Base-by-base conservation (phyloP, 805 yeast genomes). In the Phaffomyces antillensis region DNA sequence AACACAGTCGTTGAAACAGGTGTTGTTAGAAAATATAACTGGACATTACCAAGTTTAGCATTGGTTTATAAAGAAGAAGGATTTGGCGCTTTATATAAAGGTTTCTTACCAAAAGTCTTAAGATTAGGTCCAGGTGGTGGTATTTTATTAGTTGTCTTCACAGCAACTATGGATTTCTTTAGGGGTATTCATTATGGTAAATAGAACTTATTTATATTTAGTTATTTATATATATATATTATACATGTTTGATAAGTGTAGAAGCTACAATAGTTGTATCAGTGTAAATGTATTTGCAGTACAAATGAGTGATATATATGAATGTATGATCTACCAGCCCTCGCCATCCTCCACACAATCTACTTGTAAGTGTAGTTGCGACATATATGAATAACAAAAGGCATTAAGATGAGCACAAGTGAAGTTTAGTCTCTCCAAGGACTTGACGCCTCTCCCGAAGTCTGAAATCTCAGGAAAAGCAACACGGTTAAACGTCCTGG, bases 81-180 rank as follows among this genome's bases (percentile, higher is more conserved):
- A 28, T 77, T 88, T 57, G 72, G 69, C 40, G 96, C 98, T 8
- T 76, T 93, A 47, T 91, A 90, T 69, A 91, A 90, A 71, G 99
- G 99, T 36, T 91, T 93, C 77, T 63, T 90, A 52, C 99, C 99
- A 55, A 93, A 93, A 74, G 97, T 93, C 12, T 74, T 93, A 62
- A 83, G 99, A 77, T 75, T 93, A 54, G 99, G 98, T 40, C 99
- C 99, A 49, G 99, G 99, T 61, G 99, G 99, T 65, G 99, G 99
- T 73, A 89, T 93, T 55, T 72, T 93, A 60, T 76, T 93, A 64
- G 98, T 93, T 40, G 99, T 93, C n/a, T 93, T 89, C 75, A 88
- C 96, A 37, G 74, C 88, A 23, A 81, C 90, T 52, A 89, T 90
- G 95, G 96, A 90, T 64, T 87, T 88, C 72, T 93, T 93, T 75